These are phyloP conservation scores for Globisporangium splendens DNA, from an alignment of 352 stramenopile species.

Conservation along the genomic window DNA sequence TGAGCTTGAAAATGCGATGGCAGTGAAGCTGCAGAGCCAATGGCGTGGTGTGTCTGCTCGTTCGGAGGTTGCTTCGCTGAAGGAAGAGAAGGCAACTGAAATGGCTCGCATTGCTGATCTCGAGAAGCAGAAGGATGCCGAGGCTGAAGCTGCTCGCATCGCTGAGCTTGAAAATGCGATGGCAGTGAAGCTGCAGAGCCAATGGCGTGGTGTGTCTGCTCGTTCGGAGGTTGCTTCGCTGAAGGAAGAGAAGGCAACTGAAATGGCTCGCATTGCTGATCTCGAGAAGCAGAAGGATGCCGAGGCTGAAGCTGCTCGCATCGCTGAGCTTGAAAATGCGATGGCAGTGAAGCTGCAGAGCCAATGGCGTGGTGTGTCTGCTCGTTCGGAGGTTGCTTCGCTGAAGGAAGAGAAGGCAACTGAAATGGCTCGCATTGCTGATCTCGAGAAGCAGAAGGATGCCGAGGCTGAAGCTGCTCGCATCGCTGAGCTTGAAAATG, in stretches of 20 bases:
- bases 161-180: constrained; percentile 4
- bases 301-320: no score
- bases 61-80: neutral
- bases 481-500: constrained; percentile 2
- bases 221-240: neutral
- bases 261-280: no score
- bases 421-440: no score
- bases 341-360: constrained; percentile 3
- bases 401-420: no score
- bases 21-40: neutral
- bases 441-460: no score
- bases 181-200: neutral
- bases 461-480: no score
- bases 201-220: neutral
- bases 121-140: no score
- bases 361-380: neutral
- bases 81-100: no score
- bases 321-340: constrained; percentile 2
- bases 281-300: no score
- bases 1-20: constrained; percentile 1
- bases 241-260: no score
- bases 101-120: no score
- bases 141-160: no score
- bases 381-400: neutral
- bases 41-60: neutral